Percentiles rank a stretch among this genome's conserved stretches.
phyloP scores from a whole-genome alignment of 768 basidiomycete genomes.

The Tulasnella sp. region DNA sequence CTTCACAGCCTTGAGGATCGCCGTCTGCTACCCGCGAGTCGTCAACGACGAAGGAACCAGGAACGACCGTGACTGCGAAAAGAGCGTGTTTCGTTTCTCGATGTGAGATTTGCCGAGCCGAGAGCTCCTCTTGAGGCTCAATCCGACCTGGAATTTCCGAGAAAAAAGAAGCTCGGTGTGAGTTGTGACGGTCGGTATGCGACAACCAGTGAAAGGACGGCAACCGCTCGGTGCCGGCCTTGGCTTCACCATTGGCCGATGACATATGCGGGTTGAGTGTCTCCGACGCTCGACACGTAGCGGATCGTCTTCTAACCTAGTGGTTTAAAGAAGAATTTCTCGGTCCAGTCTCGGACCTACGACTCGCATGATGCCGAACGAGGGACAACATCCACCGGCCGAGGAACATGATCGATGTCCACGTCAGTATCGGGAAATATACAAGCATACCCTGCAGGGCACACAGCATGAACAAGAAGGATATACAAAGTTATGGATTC shows the following conservation, averaged over 20 bases:
- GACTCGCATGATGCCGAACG: not conserved
- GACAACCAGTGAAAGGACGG: not conserved
- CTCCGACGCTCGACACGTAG: not conserved
- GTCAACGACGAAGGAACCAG: not conserved
- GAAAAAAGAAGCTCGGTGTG: not conserved
- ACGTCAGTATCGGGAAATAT: not conserved
- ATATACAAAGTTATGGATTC: not conserved
- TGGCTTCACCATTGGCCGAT: not conserved
- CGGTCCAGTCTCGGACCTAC: not conserved
- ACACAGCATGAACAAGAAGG: not conserved
- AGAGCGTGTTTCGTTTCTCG: not conserved
- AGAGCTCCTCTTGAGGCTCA: not conserved
- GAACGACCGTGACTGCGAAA: not conserved
- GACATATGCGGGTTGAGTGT: not conserved
- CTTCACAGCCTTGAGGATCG: not conserved
- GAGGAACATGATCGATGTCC: not conserved
- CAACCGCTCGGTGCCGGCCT: not conserved
- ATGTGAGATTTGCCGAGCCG: not conserved
- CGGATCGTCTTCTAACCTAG: not conserved
- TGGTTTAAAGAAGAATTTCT: not conserved
- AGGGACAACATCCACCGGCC: not conserved
- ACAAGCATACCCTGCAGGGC: not conserved
- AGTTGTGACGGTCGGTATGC: not conserved
- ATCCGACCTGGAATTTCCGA: not conserved
- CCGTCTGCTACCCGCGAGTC: not conserved